Conservation (phyloP, 768 basidiomycete species). For the Pulveroboletus sp. region DNA sequence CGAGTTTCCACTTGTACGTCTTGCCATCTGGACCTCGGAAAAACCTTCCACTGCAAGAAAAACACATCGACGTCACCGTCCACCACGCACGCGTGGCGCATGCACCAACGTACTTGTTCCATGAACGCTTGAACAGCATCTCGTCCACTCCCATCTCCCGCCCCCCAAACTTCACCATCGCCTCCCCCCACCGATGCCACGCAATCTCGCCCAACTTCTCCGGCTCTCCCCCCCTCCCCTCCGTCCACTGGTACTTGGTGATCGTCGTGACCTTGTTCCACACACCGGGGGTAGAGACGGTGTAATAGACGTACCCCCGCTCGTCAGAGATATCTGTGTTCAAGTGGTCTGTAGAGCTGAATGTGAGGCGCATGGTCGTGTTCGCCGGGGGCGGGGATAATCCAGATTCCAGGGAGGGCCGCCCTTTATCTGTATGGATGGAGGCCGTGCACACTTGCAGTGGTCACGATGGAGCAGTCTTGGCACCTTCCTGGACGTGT, state of each 20-base stretch:
- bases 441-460: too few relatives aligned
- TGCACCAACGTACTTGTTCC: neutral
- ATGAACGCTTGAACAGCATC: neutral
- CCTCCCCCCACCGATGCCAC: neutral
- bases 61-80: neutral
- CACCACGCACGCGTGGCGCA: too few relatives aligned
- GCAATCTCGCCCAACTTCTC: constrained; percentile 9
- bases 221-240: neutral
- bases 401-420: too few relatives aligned
- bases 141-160: neutral
- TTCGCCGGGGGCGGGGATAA: too few relatives aligned
- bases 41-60: constrained; percentile 15
- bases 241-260: neutral
- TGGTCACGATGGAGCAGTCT: too few relatives aligned
- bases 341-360: constrained; percentile 14
- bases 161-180: constrained; percentile 3
- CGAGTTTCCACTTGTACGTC: constrained; percentile 27
- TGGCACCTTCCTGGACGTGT: too few relatives aligned
- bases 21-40: constrained; percentile 26
- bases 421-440: too few relatives aligned
- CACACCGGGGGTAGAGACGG: constrained; percentile 4
- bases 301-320: constrained; percentile 7
- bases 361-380: constrained; percentile 17
- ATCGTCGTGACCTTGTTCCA: constrained; percentile 4
- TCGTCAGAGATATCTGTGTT: constrained; percentile 17